A percentile compares a stretch with the other conserved stretches of the same genome.
Evolutionary conservation across 2,329 filamentous ascomycete species (phyloP).

Genomic region (Penicillium sp.): DNA sequence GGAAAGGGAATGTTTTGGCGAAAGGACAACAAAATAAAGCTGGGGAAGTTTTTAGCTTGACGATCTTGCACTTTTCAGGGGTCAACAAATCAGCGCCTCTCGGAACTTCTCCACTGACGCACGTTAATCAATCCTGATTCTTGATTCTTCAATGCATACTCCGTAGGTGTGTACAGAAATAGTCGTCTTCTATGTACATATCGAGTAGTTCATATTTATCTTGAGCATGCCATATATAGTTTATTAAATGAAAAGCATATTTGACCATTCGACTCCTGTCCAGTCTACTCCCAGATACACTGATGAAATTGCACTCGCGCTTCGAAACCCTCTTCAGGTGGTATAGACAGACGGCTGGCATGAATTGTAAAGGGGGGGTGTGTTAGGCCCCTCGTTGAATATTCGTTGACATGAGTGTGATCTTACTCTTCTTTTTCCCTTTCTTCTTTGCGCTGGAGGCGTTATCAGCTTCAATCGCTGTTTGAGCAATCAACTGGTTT

Average conservation of each 20-base stretch:
- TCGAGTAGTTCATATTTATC: background rate
- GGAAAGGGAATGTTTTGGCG: conserved; percentile 17
- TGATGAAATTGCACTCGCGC: conserved; percentile 5
- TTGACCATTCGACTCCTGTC: conserved; percentile 18
- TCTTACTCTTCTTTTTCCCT: conserved; percentile 71
- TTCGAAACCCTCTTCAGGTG: background rate
- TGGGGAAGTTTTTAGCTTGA: conserved; percentile 15
- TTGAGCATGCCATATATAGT: conserved; percentile 6
- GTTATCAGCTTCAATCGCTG: conserved; percentile 40
- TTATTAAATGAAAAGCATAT: conserved; percentile 11
- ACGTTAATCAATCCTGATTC: background rate
- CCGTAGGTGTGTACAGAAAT: background rate
- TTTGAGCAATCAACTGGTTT: conserved; percentile 54
- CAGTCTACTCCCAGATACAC: conserved; percentile 13
- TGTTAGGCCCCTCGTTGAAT: conserved; percentile 61
- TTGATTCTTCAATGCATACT: background rate
- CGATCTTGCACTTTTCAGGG: conserved; percentile 13
- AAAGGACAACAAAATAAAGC: conserved; percentile 16
- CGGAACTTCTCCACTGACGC: background rate
- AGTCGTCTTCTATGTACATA: background rate
- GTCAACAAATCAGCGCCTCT: conserved; percentile 2
- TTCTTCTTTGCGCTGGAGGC: conserved; percentile 58
- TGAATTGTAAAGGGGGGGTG: background rate
- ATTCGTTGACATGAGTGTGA: conserved; percentile 71
- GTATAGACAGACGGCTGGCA: background rate